A percentile compares a stretch with the other conserved stretches of the same genome.
These are phyloP conservation scores for Colletotrichum lini DNA, from an alignment of 2,329 filamentous ascomycete genomes.

Conservation along the genomic window DNA sequence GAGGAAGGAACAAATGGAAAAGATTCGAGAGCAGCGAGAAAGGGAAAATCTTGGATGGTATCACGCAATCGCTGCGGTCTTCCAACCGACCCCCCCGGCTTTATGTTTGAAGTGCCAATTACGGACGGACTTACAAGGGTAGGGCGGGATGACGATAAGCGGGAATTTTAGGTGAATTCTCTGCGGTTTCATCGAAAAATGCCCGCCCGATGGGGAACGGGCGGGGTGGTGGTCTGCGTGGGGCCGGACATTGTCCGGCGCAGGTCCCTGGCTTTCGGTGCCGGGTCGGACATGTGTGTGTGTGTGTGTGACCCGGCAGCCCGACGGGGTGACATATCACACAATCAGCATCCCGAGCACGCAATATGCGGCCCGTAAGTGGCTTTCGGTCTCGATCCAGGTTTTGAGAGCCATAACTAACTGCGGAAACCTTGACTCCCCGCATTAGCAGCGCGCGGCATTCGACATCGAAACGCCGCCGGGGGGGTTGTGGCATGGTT, in stretches of 20 bases:
- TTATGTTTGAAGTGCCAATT: slow-evolving; percentile 4
- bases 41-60: slow-evolving; percentile 1
- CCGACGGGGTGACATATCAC: not conserved
- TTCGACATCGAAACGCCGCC: not conserved
- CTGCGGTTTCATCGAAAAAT: slow-evolving; percentile 15
- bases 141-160: slow-evolving; percentile 22
- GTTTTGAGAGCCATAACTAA: not conserved
- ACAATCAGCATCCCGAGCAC: slow-evolving; percentile 28
- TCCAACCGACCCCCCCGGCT: not conserved
- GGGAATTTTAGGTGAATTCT: slow-evolving; percentile 2
- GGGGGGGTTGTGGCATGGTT: not conserved
- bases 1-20: not conserved
- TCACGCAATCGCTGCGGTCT: slow-evolving; percentile 20
- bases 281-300: slow-evolving; percentile 22
- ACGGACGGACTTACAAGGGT: slow-evolving; percentile 15
- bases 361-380: slow-evolving; percentile 13
- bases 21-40: not conserved
- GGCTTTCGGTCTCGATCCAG: not conserved
- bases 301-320: not conserved
- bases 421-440: not conserved
- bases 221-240: not conserved
- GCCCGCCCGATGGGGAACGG: slow-evolving; percentile 19
- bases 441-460: slow-evolving; percentile 2
- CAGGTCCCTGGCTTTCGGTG: slow-evolving; percentile 8
- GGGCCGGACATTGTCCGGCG: slow-evolving; percentile 25